A percentile compares a stretch with the other conserved stretches of the same genome.
These are phyloP conservation scores for Tolypocladium tundrense DNA, from an alignment of 2,329 filamentous ascomycete species.

Conservation along the genomic window DNA sequence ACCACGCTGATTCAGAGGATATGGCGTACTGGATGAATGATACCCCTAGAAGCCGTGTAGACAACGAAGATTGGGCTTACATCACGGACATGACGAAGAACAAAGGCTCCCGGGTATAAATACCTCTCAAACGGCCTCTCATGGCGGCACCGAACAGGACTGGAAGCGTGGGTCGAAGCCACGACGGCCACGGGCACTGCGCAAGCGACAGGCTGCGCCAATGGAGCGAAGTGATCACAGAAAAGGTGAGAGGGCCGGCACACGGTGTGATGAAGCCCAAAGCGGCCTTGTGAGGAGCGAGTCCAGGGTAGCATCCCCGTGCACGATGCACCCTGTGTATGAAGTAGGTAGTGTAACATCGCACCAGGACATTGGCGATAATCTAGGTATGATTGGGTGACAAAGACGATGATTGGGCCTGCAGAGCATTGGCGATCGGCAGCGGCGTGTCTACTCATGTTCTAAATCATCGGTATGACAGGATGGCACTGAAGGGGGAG, in stretches of 20 bases:
- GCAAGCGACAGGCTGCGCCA: not conserved
- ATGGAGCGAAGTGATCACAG: not conserved
- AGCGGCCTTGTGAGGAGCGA: not conserved
- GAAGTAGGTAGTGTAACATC: not conserved
- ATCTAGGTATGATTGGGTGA: not conserved
- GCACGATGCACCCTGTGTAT: no score
- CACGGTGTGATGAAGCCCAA: not conserved
- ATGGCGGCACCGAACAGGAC: not conserved
- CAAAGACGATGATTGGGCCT: not conserved
- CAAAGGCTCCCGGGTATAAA: not conserved
- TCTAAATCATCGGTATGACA: no score
- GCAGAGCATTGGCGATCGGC: not conserved
- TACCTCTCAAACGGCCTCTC: not conserved
- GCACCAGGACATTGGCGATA: not conserved
- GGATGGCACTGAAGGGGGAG: no score
- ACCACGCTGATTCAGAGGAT: not conserved
- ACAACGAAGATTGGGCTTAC: not conserved
- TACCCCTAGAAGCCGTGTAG: not conserved
- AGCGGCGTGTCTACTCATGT: no score
- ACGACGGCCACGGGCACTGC: not conserved
- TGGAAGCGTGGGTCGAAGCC: not conserved
- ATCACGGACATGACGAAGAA: not conserved
- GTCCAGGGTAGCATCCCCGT: not conserved
- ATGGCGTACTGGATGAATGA: not conserved
- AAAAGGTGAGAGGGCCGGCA: not conserved